Base-by-base conservation (phyloP, 2,329 filamentous ascomycete species). In the Pseudogymnoascus sp. region DNA sequence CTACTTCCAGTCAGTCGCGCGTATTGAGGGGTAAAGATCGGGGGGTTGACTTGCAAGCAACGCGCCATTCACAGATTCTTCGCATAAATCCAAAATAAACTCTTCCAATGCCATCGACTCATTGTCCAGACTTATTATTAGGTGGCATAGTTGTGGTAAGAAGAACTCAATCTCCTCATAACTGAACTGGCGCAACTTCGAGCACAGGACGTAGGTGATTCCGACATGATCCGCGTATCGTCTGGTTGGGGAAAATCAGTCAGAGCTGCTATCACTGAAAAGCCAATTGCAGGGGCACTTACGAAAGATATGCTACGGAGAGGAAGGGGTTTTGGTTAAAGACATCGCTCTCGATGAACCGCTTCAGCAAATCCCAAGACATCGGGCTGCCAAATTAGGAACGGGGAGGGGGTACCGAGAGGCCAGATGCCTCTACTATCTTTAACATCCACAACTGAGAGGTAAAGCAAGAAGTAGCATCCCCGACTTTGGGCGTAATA, bases 81-180 rank as follows among this genome's bases (percentile, higher is more conserved):
- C 89, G 76, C 91, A 95, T 64, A 95, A 78, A 75, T 95, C 90
- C 71, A 93, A 79, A 70, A 95, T 83, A 73, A 93, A 95, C 78
- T 95, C 90, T 77, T 95, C 91, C 75, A 95, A 76, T 59, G 91
- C 90, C 89, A 95, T 93, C 69, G 90, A 93, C 80, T 95, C 91
- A 77, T 93, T 95, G 80, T 93, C 87, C 75, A 93, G 85, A 76
- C 89, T 93, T 72, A 95, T 89, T 77, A 93, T 87, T 67, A 95
- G 86, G 78, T 95, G 91, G 75, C 90, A 95, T 80, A 95, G 80
- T 80, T 91, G 89, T 66, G 90, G 90, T 59, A 95, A 83, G 80
- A 93, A 95, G 86, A 95, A 95, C 77, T 95, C 91, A 74, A 95
- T 93, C 77, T 95, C 90, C 80, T 92, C 89, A 78, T 93, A 95